Evolutionary conservation across 73 alveolate species (phyloP), one percentile per base, ranked within the genome.

Genomic region (Paraurostyla sp.): DNA sequence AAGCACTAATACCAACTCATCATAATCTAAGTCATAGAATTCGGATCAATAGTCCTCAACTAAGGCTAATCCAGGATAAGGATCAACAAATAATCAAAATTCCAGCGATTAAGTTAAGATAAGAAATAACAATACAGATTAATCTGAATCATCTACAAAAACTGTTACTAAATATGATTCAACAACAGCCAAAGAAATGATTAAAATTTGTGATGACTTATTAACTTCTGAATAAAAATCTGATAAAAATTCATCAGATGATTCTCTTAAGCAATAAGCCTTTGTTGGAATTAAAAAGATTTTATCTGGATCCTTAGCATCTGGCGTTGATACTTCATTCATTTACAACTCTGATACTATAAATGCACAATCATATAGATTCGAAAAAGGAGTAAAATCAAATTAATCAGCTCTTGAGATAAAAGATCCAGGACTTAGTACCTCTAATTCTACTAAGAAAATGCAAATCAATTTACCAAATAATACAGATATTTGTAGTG

Each of bases 351-450:
- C 82, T 9, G 58, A 40, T 32, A 38, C 35, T 40, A 36, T 65
- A 20, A 65, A 65, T 38, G 82, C 38, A 16, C 13, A 65, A 65
- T 56, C 82, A 3, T 18, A 38, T 6, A 65, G 41, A 40, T 65
- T 65, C 23, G 7, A 65, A 22, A 7, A 56, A 13, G 82, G 82
- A 15, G 1, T 4, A 18, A 6, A 11, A 13, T 36, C 56, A 38
- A 7, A 11, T 3, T 38, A 38, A 30, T 13, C 9, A 38, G 7
- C 82, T 15, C 29, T 65, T 15, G 18, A 3, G 9, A 65, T 65
- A 1, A 65, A 65, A 65, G 82, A 65, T 40, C 82, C 82, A n/a
- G n/a, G n/a, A n/a, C n/a, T n/a, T n/a, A n/a, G n/a, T 16, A 65
- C 13, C 25, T 65, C 82, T 7, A 40, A 33, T 38, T 22, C 82